Percentiles rank a stretch among this genome's conserved stretches.
Conservation (phyloP, 2,329 filamentous ascomycete genomes). For the Endocalyx cinctus region DNA sequence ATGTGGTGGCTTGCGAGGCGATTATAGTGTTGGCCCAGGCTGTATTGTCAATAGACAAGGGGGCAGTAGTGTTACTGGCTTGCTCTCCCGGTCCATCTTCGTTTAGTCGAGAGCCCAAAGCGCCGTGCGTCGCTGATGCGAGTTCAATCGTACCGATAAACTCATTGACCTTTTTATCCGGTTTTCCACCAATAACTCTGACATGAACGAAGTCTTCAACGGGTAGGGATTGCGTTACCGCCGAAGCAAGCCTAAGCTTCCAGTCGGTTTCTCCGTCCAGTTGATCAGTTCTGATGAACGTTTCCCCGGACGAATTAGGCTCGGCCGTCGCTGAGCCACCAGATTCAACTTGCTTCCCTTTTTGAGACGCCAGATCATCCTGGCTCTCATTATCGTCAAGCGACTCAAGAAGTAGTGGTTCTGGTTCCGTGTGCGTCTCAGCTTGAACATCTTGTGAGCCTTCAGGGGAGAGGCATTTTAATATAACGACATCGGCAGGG, state of each 20-base stretch:
- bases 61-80: constrained; percentile 58
- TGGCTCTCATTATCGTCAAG: constrained; percentile 23
- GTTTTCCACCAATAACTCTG: constrained; percentile 77
- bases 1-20: constrained; percentile 82
- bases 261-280: constrained; percentile 97
- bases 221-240: constrained; percentile 75
- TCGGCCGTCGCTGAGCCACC: constrained; percentile 26
- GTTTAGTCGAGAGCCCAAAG: constrained; percentile 37
- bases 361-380: constrained; percentile 28
- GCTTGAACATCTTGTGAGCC: constrained; percentile 25
- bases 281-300: constrained; percentile 96
- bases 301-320: constrained; percentile 65
- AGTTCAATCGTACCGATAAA: constrained; percentile 88
- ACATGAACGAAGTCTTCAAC: constrained; percentile 66
- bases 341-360: constrained; percentile 26
- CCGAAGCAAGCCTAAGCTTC: constrained; percentile 87
- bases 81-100: constrained; percentile 29
- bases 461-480: constrained; percentile 73
- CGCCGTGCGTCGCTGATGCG: constrained; percentile 48
- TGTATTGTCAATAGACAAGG: constrained; percentile 91
- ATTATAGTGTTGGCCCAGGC: constrained; percentile 98
- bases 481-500: constrained; percentile 87
- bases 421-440: constrained; percentile 28
- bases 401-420: constrained; percentile 37
- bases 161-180: constrained; percentile 90